Percentiles rank a stretch among this genome's conserved stretches.
These are phyloP conservation scores for Termitomyces heimii DNA, from an alignment of 768 basidiomycete species.

Conservation along the genomic window DNA sequence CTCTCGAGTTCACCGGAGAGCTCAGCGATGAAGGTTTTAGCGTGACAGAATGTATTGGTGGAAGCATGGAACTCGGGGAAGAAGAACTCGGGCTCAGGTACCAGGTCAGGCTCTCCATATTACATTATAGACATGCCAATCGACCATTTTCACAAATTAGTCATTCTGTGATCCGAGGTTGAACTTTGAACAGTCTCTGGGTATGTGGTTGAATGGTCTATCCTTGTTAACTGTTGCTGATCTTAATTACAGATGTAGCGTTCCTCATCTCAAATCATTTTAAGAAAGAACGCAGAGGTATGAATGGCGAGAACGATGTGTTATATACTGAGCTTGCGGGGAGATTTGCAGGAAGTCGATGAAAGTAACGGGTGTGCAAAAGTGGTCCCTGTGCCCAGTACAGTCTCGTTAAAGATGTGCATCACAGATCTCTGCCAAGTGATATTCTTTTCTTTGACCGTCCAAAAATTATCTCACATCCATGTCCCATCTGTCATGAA, in stretches of 20 bases:
- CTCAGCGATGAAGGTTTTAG: conserved; percentile 86
- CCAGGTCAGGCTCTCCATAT: conserved; percentile 41
- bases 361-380: neutral
- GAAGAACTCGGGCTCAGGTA: conserved; percentile 89
- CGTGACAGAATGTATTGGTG: conserved; percentile 95
- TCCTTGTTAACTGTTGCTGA: conserved; percentile 5
- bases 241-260: conserved; percentile 55
- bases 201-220: conserved; percentile 34
- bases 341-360: conserved; percentile 10
- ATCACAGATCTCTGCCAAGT: neutral
- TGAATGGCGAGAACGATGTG: conserved; percentile 21
- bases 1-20: conserved; percentile 91
- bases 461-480: no score
- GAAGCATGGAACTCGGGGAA: conserved; percentile 91
- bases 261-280: conserved; percentile 81
- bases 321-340: conserved; percentile 32
- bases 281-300: conserved; percentile 56
- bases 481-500: neutral
- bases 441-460: no score
- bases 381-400: neutral
- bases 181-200: conserved; percentile 93
- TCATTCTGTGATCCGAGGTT: conserved; percentile 92
- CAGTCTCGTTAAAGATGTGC: neutral
- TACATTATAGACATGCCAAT: neutral
- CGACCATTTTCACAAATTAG: conserved; percentile 24